Evolutionary conservation across 2,329 filamentous ascomycete species (phyloP).

Genomic region (Rhynchosporium secalis): DNA sequence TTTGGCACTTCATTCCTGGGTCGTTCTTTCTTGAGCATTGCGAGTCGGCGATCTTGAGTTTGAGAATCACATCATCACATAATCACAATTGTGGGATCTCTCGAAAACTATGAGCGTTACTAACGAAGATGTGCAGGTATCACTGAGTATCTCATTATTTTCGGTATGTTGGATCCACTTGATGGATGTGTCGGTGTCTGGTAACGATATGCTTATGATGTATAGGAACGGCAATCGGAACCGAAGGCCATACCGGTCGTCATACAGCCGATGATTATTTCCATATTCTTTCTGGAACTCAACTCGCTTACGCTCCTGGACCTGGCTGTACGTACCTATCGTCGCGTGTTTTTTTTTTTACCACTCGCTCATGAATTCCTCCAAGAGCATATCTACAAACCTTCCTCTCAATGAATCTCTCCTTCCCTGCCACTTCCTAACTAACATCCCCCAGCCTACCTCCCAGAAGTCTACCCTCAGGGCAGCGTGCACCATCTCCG

Average conservation of each 20-base stretch:
- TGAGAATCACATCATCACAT: not conserved
- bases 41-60: too few species aligned
- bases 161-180: slow-evolving; percentile 48
- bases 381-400: too few species aligned
- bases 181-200: too few species aligned
- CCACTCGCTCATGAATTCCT: too few species aligned
- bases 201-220: slow-evolving; percentile 5
- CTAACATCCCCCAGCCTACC: slow-evolving; percentile 45
- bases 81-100: too few species aligned
- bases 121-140: slow-evolving; percentile 50
- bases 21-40: too few species aligned
- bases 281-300: slow-evolving; percentile 78
- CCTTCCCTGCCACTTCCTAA: too few species aligned
- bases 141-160: slow-evolving; percentile 89
- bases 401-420: too few species aligned
- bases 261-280: slow-evolving; percentile 96
- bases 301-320: slow-evolving; percentile 73
- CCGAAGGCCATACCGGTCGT: slow-evolving; percentile 83
- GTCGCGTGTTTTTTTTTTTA: too few species aligned
- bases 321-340: slow-evolving; percentile 47
- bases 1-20: too few species aligned
- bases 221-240: slow-evolving; percentile 71
- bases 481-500: slow-evolving; percentile 71
- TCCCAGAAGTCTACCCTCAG: slow-evolving; percentile 67
- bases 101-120: not conserved